A percentile compares a stretch with the other conserved stretches of the same genome.
phyloP scores from a whole-genome alignment of 1,284 basidiomycete species.

The Irpex sp. region DNA sequence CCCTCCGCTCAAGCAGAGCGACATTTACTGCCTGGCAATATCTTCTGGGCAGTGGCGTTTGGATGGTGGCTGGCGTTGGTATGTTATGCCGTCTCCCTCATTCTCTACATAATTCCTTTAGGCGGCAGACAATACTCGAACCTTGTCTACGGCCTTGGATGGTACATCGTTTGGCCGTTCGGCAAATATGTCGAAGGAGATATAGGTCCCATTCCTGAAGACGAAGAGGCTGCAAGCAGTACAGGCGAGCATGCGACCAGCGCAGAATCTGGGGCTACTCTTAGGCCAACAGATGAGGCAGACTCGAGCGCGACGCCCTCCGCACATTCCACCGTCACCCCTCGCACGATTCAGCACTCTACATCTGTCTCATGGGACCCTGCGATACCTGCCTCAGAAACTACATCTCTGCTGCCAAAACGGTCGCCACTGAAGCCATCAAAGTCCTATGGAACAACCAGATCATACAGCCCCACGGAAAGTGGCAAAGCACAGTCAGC shows the following conservation, averaged over 20 bases:
- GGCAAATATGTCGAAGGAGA: constrained; percentile 98
- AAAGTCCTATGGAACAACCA: constrained; percentile 65
- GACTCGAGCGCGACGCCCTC: constrained; percentile 21
- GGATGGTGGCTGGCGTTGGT: constrained; percentile 88
- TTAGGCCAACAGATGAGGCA: background rate
- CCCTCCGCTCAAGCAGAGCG: constrained; percentile 91
- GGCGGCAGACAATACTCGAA: constrained; percentile 85
- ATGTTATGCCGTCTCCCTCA: constrained; percentile 64
- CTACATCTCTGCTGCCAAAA: constrained; percentile 31
- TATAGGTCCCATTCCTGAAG: constrained; percentile 40
- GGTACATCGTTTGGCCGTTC: constrained; percentile 98
- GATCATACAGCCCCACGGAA: constrained; percentile 35
- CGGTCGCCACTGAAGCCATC: constrained; percentile 32
- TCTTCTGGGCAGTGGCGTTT: constrained; percentile 86
- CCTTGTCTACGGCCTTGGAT: constrained; percentile 89
- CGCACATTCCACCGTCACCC: constrained; percentile 13
- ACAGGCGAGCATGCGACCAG: constrained; percentile 2
- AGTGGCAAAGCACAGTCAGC: constrained; percentile 33
- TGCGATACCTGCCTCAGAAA: constrained; percentile 23
- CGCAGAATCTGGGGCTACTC: constrained; percentile 11
- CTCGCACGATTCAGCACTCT: constrained; percentile 20
- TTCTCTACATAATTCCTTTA: constrained; percentile 73
- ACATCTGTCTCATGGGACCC: constrained; percentile 31
- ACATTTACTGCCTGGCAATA: constrained; percentile 88
- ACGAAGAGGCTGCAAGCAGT: constrained; percentile 37